Percentiles rank a stretch among this genome's conserved stretches.
Evolutionary conservation across 495 filamentous ascomycete genomes (phyloP).

Genomic region (Penicillium cosmopolitanum): DNA sequence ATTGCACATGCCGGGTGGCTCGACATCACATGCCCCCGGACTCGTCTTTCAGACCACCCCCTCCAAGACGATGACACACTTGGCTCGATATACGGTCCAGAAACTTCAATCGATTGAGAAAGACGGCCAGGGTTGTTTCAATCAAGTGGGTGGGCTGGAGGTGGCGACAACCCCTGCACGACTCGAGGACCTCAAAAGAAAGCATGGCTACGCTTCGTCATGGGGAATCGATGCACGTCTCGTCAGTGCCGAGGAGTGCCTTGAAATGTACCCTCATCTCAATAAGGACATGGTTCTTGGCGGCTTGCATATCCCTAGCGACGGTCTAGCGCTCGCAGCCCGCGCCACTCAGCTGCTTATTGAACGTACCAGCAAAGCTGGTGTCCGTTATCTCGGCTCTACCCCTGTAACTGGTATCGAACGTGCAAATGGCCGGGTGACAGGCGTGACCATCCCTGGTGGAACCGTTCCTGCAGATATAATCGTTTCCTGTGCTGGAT

Average conservation of each 20-base stretch:
- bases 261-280: constrained; percentile 45
- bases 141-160: constrained; percentile 54
- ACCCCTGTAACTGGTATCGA: constrained; percentile 53
- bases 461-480: constrained; percentile 51
- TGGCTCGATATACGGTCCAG: constrained; percentile 53
- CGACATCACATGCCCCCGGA: constrained; percentile 56
- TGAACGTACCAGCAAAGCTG: constrained; percentile 47
- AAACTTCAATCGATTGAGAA: constrained; percentile 49
- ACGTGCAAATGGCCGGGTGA: constrained; percentile 36
- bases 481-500: constrained; percentile 55
- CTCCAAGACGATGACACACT: constrained; percentile 53
- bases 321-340: constrained; percentile 54
- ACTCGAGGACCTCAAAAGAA: constrained; percentile 55
- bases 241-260: constrained; percentile 46
- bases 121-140: constrained; percentile 50
- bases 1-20: constrained; percentile 53
- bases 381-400: constrained; percentile 48
- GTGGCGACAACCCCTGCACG: constrained; percentile 53
- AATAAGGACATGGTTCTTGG: constrained; percentile 50
- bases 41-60: constrained; percentile 55
- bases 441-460: constrained; percentile 45
- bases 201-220: constrained; percentile 51
- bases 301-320: constrained; percentile 52
- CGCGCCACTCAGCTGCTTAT: constrained; percentile 54
- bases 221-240: constrained; percentile 52